Base-by-base conservation (phyloP, 2,329 filamentous ascomycete species). In the Zopfia rhizophila region DNA sequence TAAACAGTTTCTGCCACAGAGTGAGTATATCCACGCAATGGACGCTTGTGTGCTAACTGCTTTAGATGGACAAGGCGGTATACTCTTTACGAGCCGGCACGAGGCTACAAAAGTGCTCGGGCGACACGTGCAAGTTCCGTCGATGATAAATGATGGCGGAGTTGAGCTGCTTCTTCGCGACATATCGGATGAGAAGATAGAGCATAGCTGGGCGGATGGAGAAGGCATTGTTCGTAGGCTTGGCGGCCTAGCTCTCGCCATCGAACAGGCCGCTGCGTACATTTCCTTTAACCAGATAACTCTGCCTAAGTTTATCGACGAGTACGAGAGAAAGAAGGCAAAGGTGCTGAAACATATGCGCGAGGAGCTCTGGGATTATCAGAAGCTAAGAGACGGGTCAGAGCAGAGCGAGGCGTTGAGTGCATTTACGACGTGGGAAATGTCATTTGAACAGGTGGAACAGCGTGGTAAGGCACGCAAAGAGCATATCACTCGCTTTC, bases 261-360 rank as follows among this genome's bases (percentile, higher is more conserved):
- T n/a, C n/a, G n/a, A 48, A 32, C 44, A 48, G 31, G 44, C 38
- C 19, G 44, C 30, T 44, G 44, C 44, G 22, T 48, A 42, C 44
- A 42, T 48, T 32, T 29, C 27, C 12, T 33, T 38, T 7, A 35
- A 38, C n/a, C 24, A 38, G 29, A 31, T 36, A 21, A 22, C 27
- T 16, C 44, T 48, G n/a, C 13, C 27, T 23, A 14, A 32, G 6
- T 48, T 33, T 18, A 33, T 33, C 2, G 28, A 27, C 11, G 17
- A 35, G 19, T 48, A 48, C 39, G 38, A 48, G 17, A 37, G 27
- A n/a, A 40, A 36, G 17, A 42, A 48, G 31, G 22, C 8, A 25
- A 23, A 36, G 25, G 27, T 48, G 21, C 44, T 48, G 10, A 25
- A 44, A 19, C 24, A 48, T 19, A 45, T 19, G 27, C 44, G 30